Evolutionary conservation across 108 stramenopile species (phyloP).

Genomic region (Conticribra guillardii): DNA sequence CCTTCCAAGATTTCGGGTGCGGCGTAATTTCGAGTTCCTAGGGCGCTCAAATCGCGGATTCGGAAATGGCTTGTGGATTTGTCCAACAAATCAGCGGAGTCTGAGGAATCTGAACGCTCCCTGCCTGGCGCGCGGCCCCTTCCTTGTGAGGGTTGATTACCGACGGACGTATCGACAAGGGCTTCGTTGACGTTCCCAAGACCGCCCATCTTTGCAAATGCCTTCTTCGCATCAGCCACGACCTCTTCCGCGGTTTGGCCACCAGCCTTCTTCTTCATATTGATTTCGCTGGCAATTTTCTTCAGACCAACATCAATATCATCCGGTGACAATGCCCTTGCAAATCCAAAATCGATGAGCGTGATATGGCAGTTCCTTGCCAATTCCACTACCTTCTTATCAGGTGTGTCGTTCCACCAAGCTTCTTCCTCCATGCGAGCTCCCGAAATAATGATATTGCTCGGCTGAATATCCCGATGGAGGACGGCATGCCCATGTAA

Average conservation of each 20-base stretch:
- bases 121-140: conserved; percentile 22
- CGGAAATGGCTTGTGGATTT: conserved; percentile 11
- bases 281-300: conserved; percentile 17
- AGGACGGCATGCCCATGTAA: conserved; percentile 85
- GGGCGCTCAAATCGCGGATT: conserved; percentile 44
- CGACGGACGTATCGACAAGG: neutral
- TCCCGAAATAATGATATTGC: conserved; percentile 59
- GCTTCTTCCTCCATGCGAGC: conserved; percentile 36
- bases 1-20: conserved; percentile 74
- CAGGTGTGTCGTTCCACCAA: conserved; percentile 77
- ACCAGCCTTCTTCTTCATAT: too few species aligned
- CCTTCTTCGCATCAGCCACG: too few species aligned
- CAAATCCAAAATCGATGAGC: conserved; percentile 89
- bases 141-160: conserved; percentile 13
- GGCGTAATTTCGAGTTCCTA: conserved; percentile 82
- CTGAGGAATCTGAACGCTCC: too few species aligned
- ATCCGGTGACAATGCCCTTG: conserved; percentile 62
- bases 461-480: conserved; percentile 89
- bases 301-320: conserved; percentile 49
- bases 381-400: conserved; percentile 46
- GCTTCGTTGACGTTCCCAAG: conserved; percentile 6
- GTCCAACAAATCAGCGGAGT: too few species aligned
- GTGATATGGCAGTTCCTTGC: conserved; percentile 67
- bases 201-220: too few species aligned
- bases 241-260: too few species aligned